Evolutionary conservation across 306 rosid genomes (phyloP), one percentile per base, ranked within the genome.

Genomic region (Rosa rugosa): DNA sequence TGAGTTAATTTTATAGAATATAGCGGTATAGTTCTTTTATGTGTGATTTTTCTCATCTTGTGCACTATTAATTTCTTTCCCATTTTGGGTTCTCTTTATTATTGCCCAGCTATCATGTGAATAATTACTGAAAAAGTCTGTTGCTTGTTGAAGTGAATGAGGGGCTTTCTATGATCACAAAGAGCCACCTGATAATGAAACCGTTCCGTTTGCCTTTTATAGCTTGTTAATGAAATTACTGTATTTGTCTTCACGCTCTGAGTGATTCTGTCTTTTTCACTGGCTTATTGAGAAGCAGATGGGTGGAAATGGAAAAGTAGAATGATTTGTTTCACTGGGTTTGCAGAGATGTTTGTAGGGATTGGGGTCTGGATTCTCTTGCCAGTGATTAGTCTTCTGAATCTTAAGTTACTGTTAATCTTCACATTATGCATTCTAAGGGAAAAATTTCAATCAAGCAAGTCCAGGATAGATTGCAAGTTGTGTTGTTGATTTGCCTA

Each of bases 101-200:
- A 9, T 38, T 20, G 40, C 54, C 66, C 41, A 31, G 40, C 62
- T 25, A 27, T 51, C 59, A 46, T 78, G 17, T 70, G 22, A 70
- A 71, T 41, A 3, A 8, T 53, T 62, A 46, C 40, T 72, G 73
- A 9, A 2, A 38, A 6, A 64, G 68, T 51, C 66, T 71, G 40
- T 62, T 70, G 62, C 77, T 57, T 57, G 75, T 27, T 70, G 72
- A 49, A 27, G 80, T 18, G 76, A 54, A 57, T 8, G 34, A 45
- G 49, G 50, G 67, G 10, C 18, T 67, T 74, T 57, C 22, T 6
- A 38, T 14, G 69, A n/a, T 79, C 42, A 34, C 70, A 71, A 22
- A 60, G 23, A 36, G 41, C 11, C 50, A 10, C 53, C 27, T 42
- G 69, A 56, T 5, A 25, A 69, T 27, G 69, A 31, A 78, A 79